Base-by-base conservation (phyloP, 108 stramenopile species). In the Skeletonema costatum region DNA sequence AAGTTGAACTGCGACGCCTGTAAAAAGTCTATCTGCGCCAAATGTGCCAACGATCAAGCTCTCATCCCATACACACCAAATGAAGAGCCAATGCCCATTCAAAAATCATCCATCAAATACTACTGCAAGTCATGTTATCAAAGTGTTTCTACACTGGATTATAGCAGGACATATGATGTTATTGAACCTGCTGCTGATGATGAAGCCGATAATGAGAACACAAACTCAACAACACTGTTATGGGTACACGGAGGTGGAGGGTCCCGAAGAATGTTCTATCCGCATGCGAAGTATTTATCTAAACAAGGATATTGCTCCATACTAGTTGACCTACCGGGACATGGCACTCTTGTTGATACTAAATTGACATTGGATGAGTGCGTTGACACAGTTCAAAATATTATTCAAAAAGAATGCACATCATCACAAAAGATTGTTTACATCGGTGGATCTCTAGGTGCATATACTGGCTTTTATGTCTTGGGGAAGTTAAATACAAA, bases 391-490 rank as follows among this genome's bases (percentile, higher is more conserved):
- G 66, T 86, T 6, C 32, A 67, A 32, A 25, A 35, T 16, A 79
- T 88, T n/a, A 42, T 86, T 58, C 68, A 82, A 1, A 42, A 64
- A 9, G 77, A 78, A 62, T 46, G 30, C 48, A 60, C 61, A 32
- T 30, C 61, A 17, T 32, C 44, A 6, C 50, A 42, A 4, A 73
- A 61, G 73, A 78, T 65, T 12, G 69, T 89, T 21, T 89, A 87
- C 62, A 73, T 89, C 48, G 88, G 88, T 61, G 84, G 60, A 25
- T 83, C 81, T 11, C 61, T 89, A 2, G 88, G 88, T 16, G 86
- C 86, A 36, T 87, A 89, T 66, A 71, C 75, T 76, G 88, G 88
- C 9, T 89, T 87, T 59, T 73, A 89, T 30, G 68, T 87, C 3
- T 64, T 89, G 17, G 51, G 77, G 0, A 35, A 85, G 41, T 56